Conservation (phyloP, 805 yeast genomes). For the Nakazawaea ambrosiae region DNA sequence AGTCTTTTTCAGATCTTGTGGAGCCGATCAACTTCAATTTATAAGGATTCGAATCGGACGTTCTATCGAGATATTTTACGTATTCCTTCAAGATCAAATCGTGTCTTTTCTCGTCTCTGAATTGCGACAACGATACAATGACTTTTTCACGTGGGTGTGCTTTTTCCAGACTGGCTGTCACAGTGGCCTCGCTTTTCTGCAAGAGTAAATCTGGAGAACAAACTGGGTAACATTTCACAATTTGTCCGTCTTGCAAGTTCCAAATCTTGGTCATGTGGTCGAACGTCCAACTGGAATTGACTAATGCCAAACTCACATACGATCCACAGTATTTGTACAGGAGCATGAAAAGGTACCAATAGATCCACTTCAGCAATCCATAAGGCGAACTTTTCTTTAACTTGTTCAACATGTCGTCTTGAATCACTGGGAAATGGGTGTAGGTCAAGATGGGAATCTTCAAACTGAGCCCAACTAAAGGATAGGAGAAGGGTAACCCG, state of each 20-base stretch:
- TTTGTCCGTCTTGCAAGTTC: slow-evolving; percentile 34
- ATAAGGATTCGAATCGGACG: slow-evolving; percentile 29
- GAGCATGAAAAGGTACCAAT: slow-evolving; percentile 66
- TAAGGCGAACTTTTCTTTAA: slow-evolving; percentile 27
- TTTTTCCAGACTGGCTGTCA: slow-evolving; percentile 9
- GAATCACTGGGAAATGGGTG: slow-evolving; percentile 92
- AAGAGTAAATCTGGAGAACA: slow-evolving; percentile 59
- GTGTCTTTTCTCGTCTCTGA: slow-evolving; percentile 93
- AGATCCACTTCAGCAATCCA: slow-evolving; percentile 39
- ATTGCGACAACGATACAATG: slow-evolving; percentile 77
- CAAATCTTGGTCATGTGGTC: slow-evolving; percentile 67
- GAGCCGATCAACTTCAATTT: slow-evolving; percentile 77
- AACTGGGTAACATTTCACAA: slow-evolving; percentile 76
- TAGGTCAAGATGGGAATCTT: slow-evolving; percentile 77
- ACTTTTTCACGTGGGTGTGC: slow-evolving; percentile 25
- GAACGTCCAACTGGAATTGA: slow-evolving; percentile 91
- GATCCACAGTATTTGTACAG: slow-evolving; percentile 62
- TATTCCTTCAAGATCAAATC: slow-evolving; percentile 59
- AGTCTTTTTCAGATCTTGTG: slow-evolving; percentile 65
- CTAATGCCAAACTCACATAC: slow-evolving; percentile 55
- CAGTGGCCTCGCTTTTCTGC: slow-evolving; percentile 10
- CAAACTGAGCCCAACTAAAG: slow-evolving; percentile 47
- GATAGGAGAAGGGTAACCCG: slow-evolving; percentile 88
- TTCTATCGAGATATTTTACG: slow-evolving; percentile 36
- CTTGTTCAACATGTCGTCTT: slow-evolving; percentile 76